Evolutionary conservation across 1,139 yeast genomes (phyloP).

Genomic region (Hemisphaericaspora subhashii): DNA sequence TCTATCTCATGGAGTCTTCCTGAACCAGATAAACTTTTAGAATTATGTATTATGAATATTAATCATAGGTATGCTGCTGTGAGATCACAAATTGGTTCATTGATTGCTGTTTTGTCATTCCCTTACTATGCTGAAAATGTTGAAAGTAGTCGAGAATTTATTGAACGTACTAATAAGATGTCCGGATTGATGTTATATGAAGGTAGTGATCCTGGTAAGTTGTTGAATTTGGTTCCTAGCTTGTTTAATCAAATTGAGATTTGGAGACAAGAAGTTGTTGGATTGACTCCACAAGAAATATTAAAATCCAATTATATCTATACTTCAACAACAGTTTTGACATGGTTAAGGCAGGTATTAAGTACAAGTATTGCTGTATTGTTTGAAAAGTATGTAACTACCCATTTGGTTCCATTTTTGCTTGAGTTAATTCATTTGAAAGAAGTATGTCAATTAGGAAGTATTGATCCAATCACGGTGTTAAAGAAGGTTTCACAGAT

Average conservation of each 20-base stretch:
- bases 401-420: constrained; percentile 67
- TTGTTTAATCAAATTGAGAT: constrained; percentile 46
- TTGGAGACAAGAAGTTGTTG: constrained; percentile 39
- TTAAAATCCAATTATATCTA: constrained; percentile 48
- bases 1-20: constrained; percentile 61
- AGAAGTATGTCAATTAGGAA: constrained; percentile 79
- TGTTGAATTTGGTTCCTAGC: constrained; percentile 25
- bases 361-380: constrained; percentile 41
- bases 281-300: constrained; percentile 44
- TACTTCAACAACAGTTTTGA: constrained; percentile 45
- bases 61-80: constrained; percentile 75
- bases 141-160: constrained; percentile 42
- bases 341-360: constrained; percentile 44
- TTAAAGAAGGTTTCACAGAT: constrained; percentile 61
- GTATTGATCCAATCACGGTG: constrained; percentile 54
- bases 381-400: constrained; percentile 37
- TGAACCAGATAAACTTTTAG: constrained; percentile 47
- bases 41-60: constrained; percentile 49
- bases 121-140: constrained; percentile 53
- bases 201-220: constrained; percentile 24
- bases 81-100: constrained; percentile 67
- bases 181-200: constrained; percentile 27
- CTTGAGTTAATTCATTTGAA: constrained; percentile 66
- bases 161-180: constrained; percentile 32
- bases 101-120: constrained; percentile 57